These are phyloP conservation scores for Trypanosoma lewisi DNA, from an alignment of 208 protist genomes.

Conservation along the genomic window DNA sequence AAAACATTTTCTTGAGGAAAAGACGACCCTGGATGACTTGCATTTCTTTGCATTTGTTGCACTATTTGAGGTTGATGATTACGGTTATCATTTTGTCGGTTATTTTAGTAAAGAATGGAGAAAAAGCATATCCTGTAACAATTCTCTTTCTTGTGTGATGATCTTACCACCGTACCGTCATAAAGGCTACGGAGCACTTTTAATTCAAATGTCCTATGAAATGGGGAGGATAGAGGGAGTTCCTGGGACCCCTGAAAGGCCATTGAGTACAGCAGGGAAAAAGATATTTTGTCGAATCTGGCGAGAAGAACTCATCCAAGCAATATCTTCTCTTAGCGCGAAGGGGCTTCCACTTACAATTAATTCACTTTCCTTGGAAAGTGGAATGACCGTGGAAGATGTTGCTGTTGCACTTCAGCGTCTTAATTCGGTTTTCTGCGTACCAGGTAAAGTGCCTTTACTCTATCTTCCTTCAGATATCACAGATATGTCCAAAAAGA, in stretches of 20 bases:
- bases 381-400: constrained; percentile 67
- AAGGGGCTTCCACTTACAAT: constrained; percentile 41
- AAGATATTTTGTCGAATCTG: constrained; percentile 65
- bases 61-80: constrained; percentile 71
- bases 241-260: constrained; percentile 64
- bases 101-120: constrained; percentile 81
- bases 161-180: constrained; percentile 62
- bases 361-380: constrained; percentile 47
- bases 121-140: constrained; percentile 50
- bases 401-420: constrained; percentile 54
- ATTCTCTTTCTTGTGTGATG: constrained; percentile 80
- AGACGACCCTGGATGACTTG: constrained; percentile 73
- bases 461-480: constrained; percentile 13
- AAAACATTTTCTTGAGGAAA: constrained; percentile 65
- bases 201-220: constrained; percentile 70
- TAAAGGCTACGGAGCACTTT: constrained; percentile 65
- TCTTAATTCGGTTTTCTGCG: constrained; percentile 46
- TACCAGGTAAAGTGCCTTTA: constrained; percentile 46
- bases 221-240: constrained; percentile 55
- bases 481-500: constrained; percentile 1
- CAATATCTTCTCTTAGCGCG: constrained; percentile 42
- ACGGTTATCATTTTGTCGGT: constrained; percentile 70
- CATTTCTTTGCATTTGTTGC: constrained; percentile 72
- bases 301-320: constrained; percentile 53
- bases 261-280: constrained; percentile 55